A percentile compares a stretch with the other conserved stretches of the same genome.
These are phyloP conservation scores for Aspergillus sp. DNA, from an alignment of 2,329 filamentous ascomycete species.

Conservation along the genomic window DNA sequence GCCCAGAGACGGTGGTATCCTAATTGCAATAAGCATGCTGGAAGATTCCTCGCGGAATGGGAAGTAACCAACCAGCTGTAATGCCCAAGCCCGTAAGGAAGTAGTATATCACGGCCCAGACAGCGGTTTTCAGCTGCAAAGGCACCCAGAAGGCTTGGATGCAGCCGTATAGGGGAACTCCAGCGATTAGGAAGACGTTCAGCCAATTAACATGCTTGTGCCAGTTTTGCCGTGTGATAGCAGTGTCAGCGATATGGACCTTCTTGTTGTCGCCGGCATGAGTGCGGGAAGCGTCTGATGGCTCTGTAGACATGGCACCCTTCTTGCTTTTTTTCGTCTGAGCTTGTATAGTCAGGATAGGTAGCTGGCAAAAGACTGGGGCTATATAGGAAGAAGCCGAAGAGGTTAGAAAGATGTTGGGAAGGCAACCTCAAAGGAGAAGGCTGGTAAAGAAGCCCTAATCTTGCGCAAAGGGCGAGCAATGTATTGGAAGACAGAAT, in stretches of 20 bases:
- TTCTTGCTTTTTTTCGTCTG: too few relatives aligned
- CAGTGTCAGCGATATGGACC: constrained; percentile 69
- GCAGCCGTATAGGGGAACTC: constrained; percentile 62
- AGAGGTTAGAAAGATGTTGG: too few relatives aligned
- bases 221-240: constrained; percentile 71
- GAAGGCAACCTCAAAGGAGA: too few relatives aligned
- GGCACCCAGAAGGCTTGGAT: constrained; percentile 67
- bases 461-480: too few relatives aligned
- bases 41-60: not conserved
- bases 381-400: too few relatives aligned
- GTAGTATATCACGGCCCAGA: constrained; percentile 66
- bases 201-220: constrained; percentile 86
- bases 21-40: constrained; percentile 12
- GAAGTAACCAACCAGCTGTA: constrained; percentile 51
- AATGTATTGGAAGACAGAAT: too few relatives aligned
- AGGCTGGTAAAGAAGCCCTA: too few relatives aligned
- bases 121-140: constrained; percentile 54
- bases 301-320: too few relatives aligned
- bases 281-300: constrained; percentile 1
- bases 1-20: constrained; percentile 74
- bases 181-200: constrained; percentile 67
- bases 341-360: too few relatives aligned
- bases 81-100: constrained; percentile 69
- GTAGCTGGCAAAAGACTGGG: too few relatives aligned
- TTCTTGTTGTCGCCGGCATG: too few relatives aligned